A percentile compares a stretch with the other conserved stretches of the same genome.
phyloP scores from a whole-genome alignment of 2,329 filamentous ascomycete genomes.

The Biscogniauxia mediterranea region DNA sequence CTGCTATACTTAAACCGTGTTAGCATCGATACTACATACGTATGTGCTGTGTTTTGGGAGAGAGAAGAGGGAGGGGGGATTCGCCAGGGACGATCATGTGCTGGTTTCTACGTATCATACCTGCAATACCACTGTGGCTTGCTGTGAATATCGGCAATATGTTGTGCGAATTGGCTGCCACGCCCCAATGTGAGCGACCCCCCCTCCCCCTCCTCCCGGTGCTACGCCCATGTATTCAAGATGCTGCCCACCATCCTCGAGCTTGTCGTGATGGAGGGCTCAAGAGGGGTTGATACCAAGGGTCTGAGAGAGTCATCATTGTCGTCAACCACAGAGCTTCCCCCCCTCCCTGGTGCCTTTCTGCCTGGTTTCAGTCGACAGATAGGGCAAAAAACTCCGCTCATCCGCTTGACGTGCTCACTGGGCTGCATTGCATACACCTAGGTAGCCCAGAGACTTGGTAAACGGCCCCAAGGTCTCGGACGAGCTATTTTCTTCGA shows the following conservation, averaged over 20 bases:
- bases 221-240: conserved; percentile 15
- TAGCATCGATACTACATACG: neutral
- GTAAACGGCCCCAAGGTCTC: neutral
- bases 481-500: neutral
- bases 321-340: neutral
- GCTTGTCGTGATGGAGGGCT: conserved; percentile 12
- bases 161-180: neutral
- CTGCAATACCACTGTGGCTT: neutral
- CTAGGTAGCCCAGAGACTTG: neutral
- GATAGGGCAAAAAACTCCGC: neutral
- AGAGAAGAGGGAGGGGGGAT: too few species aligned
- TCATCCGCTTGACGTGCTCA: neutral
- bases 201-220: conserved; percentile 11
- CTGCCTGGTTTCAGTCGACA: neutral
- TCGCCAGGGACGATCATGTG: neutral
- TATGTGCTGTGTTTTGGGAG: neutral
- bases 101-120: neutral
- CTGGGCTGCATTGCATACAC: neutral
- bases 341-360: neutral
- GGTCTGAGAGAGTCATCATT: neutral
- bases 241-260: conserved; percentile 21
- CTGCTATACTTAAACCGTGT: neutral
- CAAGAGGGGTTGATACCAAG: conserved; percentile 11
- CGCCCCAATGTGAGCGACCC: conserved; percentile 10
- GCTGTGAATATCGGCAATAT: neutral